Evolutionary conservation across 257 asterid genomes (phyloP).

Genomic region (Solanum etuberosum): DNA sequence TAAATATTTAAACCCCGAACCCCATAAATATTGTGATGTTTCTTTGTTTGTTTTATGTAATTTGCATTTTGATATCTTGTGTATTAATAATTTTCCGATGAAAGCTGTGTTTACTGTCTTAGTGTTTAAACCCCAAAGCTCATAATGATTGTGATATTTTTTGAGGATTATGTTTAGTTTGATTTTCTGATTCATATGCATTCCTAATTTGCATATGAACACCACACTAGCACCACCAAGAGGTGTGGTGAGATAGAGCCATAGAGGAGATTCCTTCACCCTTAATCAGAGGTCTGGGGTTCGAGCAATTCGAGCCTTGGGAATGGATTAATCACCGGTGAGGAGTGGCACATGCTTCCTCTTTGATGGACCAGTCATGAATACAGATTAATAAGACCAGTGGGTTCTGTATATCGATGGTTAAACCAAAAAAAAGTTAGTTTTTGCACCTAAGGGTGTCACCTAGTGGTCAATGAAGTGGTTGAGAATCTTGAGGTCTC

Average conservation of each 20-base stretch:
- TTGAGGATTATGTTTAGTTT: not conserved
- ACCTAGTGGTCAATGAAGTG: no score
- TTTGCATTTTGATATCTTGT: no score
- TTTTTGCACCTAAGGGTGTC: no score
- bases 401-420: not conserved
- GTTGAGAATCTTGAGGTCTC: no score
- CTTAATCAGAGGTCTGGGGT: not conserved
- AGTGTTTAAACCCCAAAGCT: not conserved
- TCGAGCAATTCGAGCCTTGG: not conserved
- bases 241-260: not conserved
- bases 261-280: not conserved
- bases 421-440: not conserved
- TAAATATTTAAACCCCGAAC: not conserved
- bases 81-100: no score
- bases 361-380: not conserved
- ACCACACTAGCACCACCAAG: not conserved
- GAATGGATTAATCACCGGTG: not conserved
- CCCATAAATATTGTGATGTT: not conserved
- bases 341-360: not conserved
- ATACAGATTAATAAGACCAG: not conserved
- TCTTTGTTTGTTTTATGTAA: no score
- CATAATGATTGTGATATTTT: not conserved
- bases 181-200: not conserved
- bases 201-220: not conserved
- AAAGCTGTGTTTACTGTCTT: no score